Base-by-base conservation (phyloP, 176 grass and related monocot genomes). In the Poa annua region DNA sequence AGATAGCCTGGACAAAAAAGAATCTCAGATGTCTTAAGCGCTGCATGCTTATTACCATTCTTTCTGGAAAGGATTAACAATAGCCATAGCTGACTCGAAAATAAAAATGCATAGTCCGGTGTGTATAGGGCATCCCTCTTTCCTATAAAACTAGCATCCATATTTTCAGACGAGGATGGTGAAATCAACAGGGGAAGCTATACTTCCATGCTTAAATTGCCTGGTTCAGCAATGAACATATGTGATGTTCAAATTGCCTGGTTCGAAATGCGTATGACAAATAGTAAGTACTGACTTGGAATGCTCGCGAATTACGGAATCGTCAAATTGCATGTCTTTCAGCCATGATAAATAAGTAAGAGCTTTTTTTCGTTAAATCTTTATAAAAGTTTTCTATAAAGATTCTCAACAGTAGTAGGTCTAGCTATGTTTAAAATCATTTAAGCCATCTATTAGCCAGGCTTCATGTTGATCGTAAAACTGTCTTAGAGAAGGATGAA, bases 11-110 rank as follows among this genome's bases (percentile, higher is more conserved):
- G 4, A 45, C 39, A 42, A 25, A 78, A 16, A n/a, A 52, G 9
- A 60, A 10, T 54, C 61, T 14, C 41, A 15, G 48, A 10, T 32
- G 72, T 79, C 20, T 14, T 12, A 41, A 59, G 62, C 44, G 50
- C 22, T 41, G 15, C 2, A 24, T 34, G 49, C 56, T n/a, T 62
- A 32, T 21, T 79, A 64, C 1, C 48, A 49, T 71, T 19, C 24
- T 88, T 70, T 64, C 65, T 29, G 49, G 6, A 11, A 32, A 63
- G 34, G 19, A 81, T 35, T 76, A 47, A 24, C 49, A 77, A 70
- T 77, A 48, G 45, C 1, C 38, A 11, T 20, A 19, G 42, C 15
- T 47, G 48, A 45, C 4, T 44, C 56, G 33, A 78, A 69, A 88
- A 79, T 13, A 3, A 73, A 88, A 65, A 83, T 65, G 61, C 22